Conservation (phyloP, 108 stramenopile genomes). For the Phaeodactylum tricornutum region DNA sequence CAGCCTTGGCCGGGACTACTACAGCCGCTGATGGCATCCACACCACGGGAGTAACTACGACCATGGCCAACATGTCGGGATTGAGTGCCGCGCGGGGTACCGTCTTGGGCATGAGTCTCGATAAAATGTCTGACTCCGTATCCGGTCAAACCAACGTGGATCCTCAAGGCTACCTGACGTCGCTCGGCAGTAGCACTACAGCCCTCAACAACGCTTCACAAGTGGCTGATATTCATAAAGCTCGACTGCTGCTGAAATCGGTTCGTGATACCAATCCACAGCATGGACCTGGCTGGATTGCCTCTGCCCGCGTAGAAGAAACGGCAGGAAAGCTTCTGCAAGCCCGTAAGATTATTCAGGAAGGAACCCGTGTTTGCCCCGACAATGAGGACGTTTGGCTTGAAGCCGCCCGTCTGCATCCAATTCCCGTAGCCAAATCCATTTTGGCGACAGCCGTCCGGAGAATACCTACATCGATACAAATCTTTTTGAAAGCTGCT, state of each 20-base stretch:
- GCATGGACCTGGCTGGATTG: constrained; percentile 98
- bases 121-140: constrained; percentile 86
- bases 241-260: constrained; percentile 85
- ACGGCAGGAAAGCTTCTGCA: constrained; percentile 85
- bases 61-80: constrained; percentile 45
- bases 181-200: constrained; percentile 29
- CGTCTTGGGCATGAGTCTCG: constrained; percentile 84
- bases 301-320: constrained; percentile 95
- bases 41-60: constrained; percentile 19
- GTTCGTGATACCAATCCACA: constrained; percentile 96
- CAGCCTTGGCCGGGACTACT: constrained; percentile 15
- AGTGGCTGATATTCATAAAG: constrained; percentile 94
- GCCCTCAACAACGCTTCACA: constrained; percentile 37
- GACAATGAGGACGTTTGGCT: constrained; percentile 96
- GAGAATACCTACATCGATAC: constrained; percentile 51
- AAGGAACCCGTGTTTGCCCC: constrained; percentile 93
- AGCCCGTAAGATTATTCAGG: constrained; percentile 92
- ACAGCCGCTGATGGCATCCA: constrained; percentile 8
- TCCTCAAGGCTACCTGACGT: constrained; percentile 91
- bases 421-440: constrained; percentile 73
- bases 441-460: constrained; percentile 82
- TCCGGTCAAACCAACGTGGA: constrained; percentile 88
- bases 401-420: constrained; percentile 93
- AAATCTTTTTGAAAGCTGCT: constrained; percentile 70
- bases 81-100: constrained; percentile 84